A percentile compares a stretch with the other conserved stretches of the same genome.
Conservation (phyloP, 2,329 filamentous ascomycete genomes). For the Clarireedia paspali region DNA sequence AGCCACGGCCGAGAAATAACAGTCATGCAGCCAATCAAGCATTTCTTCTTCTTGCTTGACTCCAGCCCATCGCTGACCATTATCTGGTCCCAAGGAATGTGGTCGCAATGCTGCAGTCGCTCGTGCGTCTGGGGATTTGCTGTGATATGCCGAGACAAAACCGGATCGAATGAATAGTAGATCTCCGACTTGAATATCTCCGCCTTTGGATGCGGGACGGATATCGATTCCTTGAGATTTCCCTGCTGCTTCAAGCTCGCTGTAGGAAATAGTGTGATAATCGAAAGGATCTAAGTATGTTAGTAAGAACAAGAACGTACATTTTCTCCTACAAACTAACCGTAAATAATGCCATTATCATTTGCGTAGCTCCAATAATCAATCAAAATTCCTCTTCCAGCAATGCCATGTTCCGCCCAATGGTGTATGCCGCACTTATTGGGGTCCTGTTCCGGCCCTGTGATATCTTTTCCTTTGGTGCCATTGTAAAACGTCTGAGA, state of each 20-base stretch:
- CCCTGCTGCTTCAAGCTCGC: slow-evolving; percentile 22
- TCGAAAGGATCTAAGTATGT: slow-evolving; percentile 24
- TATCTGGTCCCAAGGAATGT: slow-evolving; percentile 31
- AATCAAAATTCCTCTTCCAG: slow-evolving; percentile 13
- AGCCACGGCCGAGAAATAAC: slow-evolving; percentile 36
- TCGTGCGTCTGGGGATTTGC: slow-evolving; percentile 32
- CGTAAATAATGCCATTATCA: slow-evolving; percentile 32
- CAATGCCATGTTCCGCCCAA: slow-evolving; percentile 28
- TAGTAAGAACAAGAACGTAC: background rate
- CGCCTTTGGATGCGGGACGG: slow-evolving; percentile 35
- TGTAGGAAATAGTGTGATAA: slow-evolving; percentile 22
- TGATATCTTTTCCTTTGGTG: slow-evolving; percentile 23
- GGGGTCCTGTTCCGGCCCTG: slow-evolving; percentile 18
- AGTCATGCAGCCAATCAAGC: slow-evolving; percentile 36
- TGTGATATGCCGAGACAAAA: slow-evolving; percentile 33
- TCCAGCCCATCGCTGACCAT: slow-evolving; percentile 35
- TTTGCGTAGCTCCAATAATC: slow-evolving; percentile 37
- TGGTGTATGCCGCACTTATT: slow-evolving; percentile 28
- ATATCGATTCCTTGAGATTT: slow-evolving; percentile 27
- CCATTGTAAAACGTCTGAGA: slow-evolving; percentile 25
- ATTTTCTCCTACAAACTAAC: background rate
- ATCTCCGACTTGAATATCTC: slow-evolving; percentile 43
- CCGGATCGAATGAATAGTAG: slow-evolving; percentile 44
- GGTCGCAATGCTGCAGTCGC: slow-evolving; percentile 32
- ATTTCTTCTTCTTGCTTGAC: slow-evolving; percentile 39